These are phyloP conservation scores for Phaseolus coccineus DNA, from an alignment of 331 rosid genomes.

Conservation along the genomic window DNA sequence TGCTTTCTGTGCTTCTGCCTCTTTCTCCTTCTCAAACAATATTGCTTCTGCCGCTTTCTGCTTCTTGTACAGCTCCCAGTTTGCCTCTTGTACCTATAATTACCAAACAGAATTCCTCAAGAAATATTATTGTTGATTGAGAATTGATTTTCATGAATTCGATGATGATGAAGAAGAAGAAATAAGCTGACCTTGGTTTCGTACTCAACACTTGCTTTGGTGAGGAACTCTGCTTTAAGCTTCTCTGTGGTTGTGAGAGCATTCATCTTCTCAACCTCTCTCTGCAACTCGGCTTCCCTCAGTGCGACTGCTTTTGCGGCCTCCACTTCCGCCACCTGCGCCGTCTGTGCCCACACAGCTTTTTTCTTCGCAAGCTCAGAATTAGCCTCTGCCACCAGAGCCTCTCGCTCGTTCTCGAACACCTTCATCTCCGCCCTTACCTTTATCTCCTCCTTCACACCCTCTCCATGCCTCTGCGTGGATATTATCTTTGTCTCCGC, in stretches of 20 bases:
- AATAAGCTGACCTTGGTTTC: conserved; percentile 54
- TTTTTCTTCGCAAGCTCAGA: conserved; percentile 66
- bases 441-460: conserved; percentile 61
- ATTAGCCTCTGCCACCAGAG: conserved; percentile 62
- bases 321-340: conserved; percentile 69
- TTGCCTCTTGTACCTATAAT: conserved; percentile 68
- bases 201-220: conserved; percentile 72
- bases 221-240: conserved; percentile 67
- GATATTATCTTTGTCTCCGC: conserved; percentile 64
- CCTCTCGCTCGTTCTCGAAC: conserved; percentile 65
- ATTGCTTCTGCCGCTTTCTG: conserved; percentile 65
- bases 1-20: conserved; percentile 66
- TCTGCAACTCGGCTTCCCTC: conserved; percentile 65
- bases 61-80: conserved; percentile 61
- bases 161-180: too few species aligned
- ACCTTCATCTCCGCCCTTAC: conserved; percentile 60
- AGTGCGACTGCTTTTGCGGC: conserved; percentile 60
- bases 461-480: conserved; percentile 59
- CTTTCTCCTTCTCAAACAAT: conserved; percentile 60
- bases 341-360: conserved; percentile 50
- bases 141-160: too few species aligned
- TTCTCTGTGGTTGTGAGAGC: conserved; percentile 62
- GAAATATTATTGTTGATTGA: too few species aligned
- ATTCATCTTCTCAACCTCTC: conserved; percentile 68
- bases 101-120: too few species aligned